A percentile compares a stretch with the other conserved stretches of the same genome.
Conservation (phyloP, 495 filamentous ascomycete genomes). For the Friedmanniomyces simplex region DNA sequence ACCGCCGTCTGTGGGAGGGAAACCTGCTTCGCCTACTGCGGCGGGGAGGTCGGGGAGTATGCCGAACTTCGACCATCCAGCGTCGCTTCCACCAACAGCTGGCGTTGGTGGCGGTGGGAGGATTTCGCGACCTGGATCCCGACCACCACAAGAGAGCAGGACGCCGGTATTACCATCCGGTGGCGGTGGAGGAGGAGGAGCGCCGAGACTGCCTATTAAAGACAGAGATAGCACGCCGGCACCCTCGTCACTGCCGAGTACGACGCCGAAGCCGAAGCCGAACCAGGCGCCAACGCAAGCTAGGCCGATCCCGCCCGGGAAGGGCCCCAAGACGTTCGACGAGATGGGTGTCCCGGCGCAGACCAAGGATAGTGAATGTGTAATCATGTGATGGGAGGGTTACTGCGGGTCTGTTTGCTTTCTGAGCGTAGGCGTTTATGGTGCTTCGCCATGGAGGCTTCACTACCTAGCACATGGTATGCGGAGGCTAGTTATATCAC, state of each 20-base stretch:
- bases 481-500: too few species aligned
- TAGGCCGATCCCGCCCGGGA: conserved; percentile 41
- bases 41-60: conserved; percentile 7
- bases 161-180: neutral
- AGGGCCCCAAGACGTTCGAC: conserved; percentile 93
- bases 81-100: conserved; percentile 1
- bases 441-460: too few species aligned
- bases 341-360: conserved; percentile 87
- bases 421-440: too few species aligned
- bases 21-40: conserved; percentile 1
- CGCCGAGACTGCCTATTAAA: neutral
- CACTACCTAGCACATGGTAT: too few species aligned
- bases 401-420: too few species aligned
- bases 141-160: neutral
- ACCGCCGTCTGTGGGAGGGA: neutral
- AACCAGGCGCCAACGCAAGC: neutral
- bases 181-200: neutral
- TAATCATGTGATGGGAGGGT: conserved; percentile 26
- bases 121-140: conserved; percentile 1
- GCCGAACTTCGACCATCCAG: conserved; percentile 13
- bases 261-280: neutral
- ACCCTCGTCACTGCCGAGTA: neutral
- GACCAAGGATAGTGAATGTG: conserved; percentile 78
- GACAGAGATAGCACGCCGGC: neutral
- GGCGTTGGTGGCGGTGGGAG: neutral